phyloP scores from a whole-genome alignment of 495 filamentous ascomycete species.

The Talaromyces nanjingensis region DNA sequence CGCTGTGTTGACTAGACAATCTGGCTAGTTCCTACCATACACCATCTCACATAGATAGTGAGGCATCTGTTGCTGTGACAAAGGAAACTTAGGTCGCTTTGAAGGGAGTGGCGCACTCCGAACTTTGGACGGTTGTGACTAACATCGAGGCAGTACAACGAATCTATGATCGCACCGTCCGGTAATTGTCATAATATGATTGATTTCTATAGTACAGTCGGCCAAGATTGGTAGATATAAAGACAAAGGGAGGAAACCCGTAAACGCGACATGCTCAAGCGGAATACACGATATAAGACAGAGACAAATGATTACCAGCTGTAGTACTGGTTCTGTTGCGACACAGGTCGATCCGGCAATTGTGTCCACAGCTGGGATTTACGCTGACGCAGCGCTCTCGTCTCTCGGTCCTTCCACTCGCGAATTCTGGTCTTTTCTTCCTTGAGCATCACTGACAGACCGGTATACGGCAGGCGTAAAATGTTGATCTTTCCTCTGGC shows the following conservation, averaged over 20 bases:
- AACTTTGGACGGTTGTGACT: background rate
- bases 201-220: constrained; percentile 8
- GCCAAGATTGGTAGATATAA: background rate
- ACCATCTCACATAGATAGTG: background rate
- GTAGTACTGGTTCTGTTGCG: constrained; percentile 76
- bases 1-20: background rate
- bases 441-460: constrained; percentile 78
- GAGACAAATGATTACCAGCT: constrained; percentile 57
- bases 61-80: background rate
- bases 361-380: constrained; percentile 75
- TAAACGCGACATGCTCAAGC: background rate
- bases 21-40: background rate
- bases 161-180: background rate
- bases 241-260: background rate
- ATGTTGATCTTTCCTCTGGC: constrained; percentile 59
- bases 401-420: constrained; percentile 65
- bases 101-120: background rate
- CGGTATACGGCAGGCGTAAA: constrained; percentile 61
- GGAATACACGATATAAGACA: background rate
- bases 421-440: constrained; percentile 85
- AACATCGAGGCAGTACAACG: background rate
- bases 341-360: constrained; percentile 60
- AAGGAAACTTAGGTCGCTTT: background rate
- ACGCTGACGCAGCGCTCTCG: constrained; percentile 59
- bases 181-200: background rate